Base-by-base conservation (phyloP, 768 basidiomycete species). In the Rickenella mellea region DNA sequence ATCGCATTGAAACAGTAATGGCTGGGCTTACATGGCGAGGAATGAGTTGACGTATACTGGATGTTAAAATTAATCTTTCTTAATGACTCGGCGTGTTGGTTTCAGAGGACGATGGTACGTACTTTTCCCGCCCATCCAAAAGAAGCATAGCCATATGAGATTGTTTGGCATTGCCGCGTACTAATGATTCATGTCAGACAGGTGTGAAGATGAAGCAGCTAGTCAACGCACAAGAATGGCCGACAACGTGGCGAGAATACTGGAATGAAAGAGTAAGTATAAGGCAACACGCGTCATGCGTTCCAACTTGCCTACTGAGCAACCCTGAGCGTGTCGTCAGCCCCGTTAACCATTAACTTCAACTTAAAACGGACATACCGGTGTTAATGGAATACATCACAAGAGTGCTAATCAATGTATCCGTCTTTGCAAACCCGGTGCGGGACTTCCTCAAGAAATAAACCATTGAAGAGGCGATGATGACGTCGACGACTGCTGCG, bases 121-220 rank as follows among this genome's bases (percentile, higher is more conserved):
- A 72, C 73, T 71, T 63, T 72, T 75, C 22, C 69, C 69, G 35
- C 69, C 54, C 19, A 70, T 47, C 71, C 70, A 75, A 54, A 74
- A 73, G 46, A 72, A 69, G 8, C 66, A 68, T 36, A 71, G 50
- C 66, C 67, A 73, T 4, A 71, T 49, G 49, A 68, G 69, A 47
- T 67, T 67, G 25, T 63, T 62, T 7, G 71, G 73, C 65, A 68
- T 67, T 12, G 57, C 62, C 21, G 64, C 67, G 44, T 68, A 71
- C 69, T 70, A 32, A 19, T 22, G n/a, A 20, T 15, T 4, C 24
- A 9, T 6, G 32, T n/a, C n/a, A n/a, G n/a, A n/a, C 19, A 4
- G 11, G 10, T 10, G 3, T 22, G 19, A 15, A 6, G 10, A 7
- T 8, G 4, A 36, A 17, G 24, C 4, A 11, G 3, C 12, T 2